Evolutionary conservation across 2,329 filamentous ascomycete species (phyloP).

Genomic region (Tolypocladium endophyticum): DNA sequence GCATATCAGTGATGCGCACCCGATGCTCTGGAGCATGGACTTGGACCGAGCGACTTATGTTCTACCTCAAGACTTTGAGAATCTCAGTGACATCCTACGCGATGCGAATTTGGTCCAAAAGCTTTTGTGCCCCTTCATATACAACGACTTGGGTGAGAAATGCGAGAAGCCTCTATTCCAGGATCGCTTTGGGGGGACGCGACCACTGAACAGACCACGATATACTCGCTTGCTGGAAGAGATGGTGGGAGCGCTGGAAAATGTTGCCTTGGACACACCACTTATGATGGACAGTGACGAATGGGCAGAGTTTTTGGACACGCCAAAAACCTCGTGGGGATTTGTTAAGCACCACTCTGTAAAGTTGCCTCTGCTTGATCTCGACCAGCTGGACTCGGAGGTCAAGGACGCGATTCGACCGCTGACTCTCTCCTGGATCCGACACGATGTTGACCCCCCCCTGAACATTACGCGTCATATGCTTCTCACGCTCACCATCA

Average conservation of each 20-base stretch:
- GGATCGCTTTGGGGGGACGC: too few relatives aligned
- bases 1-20: background rate
- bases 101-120: slow-evolving; percentile 20
- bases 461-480: slow-evolving; percentile 30
- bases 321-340: background rate
- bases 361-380: slow-evolving; percentile 8
- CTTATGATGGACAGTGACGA: background rate
- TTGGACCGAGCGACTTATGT: slow-evolving; percentile 27
- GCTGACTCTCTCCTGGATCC: slow-evolving; percentile 13
- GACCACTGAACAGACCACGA: too few relatives aligned
- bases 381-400: slow-evolving; percentile 10
- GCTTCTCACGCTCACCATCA: slow-evolving; percentile 40
- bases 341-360: background rate
- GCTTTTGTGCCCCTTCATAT: slow-evolving; percentile 21
- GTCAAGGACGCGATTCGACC: slow-evolving; percentile 11
- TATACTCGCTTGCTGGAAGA: background rate
- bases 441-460: slow-evolving; percentile 19
- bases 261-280: background rate
- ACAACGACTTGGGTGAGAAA: slow-evolving; percentile 12
- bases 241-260: background rate
- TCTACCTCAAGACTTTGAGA: slow-evolving; percentile 15
- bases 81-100: slow-evolving; percentile 12
- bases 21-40: slow-evolving; percentile 14
- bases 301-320: background rate
- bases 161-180: slow-evolving; percentile 1